Conservation (phyloP, 805 yeast genomes). For the Schizosaccharomyces octosporus region DNA sequence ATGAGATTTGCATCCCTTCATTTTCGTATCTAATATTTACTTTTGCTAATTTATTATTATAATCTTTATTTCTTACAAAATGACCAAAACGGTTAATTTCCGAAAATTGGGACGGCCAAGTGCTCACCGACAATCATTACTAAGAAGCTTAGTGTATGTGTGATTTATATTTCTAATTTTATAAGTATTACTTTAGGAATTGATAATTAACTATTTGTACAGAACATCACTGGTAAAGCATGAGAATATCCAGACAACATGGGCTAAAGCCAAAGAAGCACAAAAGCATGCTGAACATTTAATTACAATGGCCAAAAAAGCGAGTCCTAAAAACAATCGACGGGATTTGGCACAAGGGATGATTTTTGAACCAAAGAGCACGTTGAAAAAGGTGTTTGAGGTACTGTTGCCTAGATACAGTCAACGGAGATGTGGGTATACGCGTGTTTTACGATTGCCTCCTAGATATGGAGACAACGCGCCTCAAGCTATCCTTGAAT, state of each 20-base stretch:
- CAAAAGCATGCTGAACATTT: conserved; percentile 37
- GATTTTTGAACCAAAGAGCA: conserved; percentile 24
- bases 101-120: neutral
- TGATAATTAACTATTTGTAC: conserved; percentile 21
- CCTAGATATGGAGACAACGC: conserved; percentile 77
- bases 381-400: conserved; percentile 39
- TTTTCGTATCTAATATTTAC: no score
- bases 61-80: neutral
- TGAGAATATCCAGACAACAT: conserved; percentile 48
- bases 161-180: neutral
- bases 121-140: neutral
- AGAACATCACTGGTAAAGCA: conserved; percentile 33
- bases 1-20: no score
- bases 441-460: conserved; percentile 62
- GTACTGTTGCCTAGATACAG: conserved; percentile 42
- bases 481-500: conserved; percentile 65
- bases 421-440: conserved; percentile 52
- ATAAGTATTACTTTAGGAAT: conserved; percentile 30
- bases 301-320: conserved; percentile 32
- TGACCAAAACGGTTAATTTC: neutral
- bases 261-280: conserved; percentile 50
- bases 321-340: neutral
- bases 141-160: neutral
- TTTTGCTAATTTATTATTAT: neutral
- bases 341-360: conserved; percentile 15